Conservation (phyloP, 129 eudicot genomes). For the Mikania micrantha region DNA sequence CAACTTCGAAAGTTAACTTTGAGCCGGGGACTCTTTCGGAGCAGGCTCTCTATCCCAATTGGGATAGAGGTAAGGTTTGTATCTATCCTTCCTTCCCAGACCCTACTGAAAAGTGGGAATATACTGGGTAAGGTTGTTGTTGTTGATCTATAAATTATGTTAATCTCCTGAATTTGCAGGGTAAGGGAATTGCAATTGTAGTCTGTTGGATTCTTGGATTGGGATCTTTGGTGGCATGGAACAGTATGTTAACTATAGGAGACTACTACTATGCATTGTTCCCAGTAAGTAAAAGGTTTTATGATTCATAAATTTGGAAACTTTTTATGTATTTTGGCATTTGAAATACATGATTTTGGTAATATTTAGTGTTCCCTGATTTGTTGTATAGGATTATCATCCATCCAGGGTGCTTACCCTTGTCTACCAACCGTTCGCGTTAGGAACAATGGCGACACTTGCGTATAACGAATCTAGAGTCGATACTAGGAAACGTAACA, state of each 20-base stretch:
- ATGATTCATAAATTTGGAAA: background rate
- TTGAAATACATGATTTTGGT: background rate
- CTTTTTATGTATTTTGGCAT: background rate
- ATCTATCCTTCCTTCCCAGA: too few species aligned
- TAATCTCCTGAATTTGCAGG: slow-evolving; percentile 32
- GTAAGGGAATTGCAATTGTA: slow-evolving; percentile 40
- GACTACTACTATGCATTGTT: slow-evolving; percentile 66
- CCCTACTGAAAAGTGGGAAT: too few species aligned
- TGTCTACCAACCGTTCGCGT: slow-evolving; percentile 83
- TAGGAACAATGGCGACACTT: slow-evolving; percentile 48
- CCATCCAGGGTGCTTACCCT: slow-evolving; percentile 81
- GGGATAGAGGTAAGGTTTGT: too few species aligned
- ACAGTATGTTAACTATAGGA: slow-evolving; percentile 62
- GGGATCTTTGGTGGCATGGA: slow-evolving; percentile 77
- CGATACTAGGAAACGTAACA: slow-evolving; percentile 59
- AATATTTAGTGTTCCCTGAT: background rate
- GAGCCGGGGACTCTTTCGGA: too few species aligned
- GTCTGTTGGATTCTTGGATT: slow-evolving; percentile 79
- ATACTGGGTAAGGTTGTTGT: too few species aligned
- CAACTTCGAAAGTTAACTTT: too few species aligned
- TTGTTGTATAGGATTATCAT: slow-evolving; percentile 52
- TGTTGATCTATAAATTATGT: background rate
- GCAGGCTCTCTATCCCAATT: too few species aligned
- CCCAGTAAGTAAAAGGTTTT: slow-evolving; percentile 38
- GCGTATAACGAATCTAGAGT: slow-evolving; percentile 54